A percentile compares a stretch with the other conserved stretches of the same genome.
Conservation (phyloP, 164 flowering plant species). For the Kalanchoe fedtschenkoi region DNA sequence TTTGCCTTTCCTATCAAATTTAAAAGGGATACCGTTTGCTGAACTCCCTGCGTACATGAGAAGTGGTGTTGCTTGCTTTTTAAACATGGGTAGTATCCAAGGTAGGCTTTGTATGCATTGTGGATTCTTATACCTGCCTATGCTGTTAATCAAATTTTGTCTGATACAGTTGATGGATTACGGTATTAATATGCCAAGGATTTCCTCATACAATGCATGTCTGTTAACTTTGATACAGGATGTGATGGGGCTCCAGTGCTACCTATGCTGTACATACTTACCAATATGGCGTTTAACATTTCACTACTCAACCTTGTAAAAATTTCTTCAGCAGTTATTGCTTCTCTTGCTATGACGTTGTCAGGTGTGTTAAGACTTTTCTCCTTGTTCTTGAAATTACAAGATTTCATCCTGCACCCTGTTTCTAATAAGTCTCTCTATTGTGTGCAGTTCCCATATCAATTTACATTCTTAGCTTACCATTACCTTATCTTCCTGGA, state of each 20-base stretch:
- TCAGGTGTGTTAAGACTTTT: constrained; percentile 38
- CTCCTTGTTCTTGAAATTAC: too few relatives aligned
- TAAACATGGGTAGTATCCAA: constrained; percentile 36
- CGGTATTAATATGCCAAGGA: too few relatives aligned
- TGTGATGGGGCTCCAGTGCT: constrained; percentile 76
- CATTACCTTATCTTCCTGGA: constrained; percentile 67
- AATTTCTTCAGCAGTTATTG: constrained; percentile 61
- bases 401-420: background rate
- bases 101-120: constrained; percentile 20
- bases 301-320: constrained; percentile 59
- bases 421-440: constrained; percentile 2
- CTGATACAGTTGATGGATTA: too few relatives aligned
- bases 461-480: constrained; percentile 57
- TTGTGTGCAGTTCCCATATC: constrained; percentile 62
- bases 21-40: constrained; percentile 66
- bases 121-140: background rate
- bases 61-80: constrained; percentile 73
- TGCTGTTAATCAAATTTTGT: background rate
- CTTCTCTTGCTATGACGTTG: constrained; percentile 57
- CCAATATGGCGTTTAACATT: constrained; percentile 72
- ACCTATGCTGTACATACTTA: constrained; percentile 55
- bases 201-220: too few relatives aligned
- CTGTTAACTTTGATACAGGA: constrained; percentile 28
- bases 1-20: constrained; percentile 66
- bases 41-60: constrained; percentile 63